Conservation (phyloP, 306 rosid species). For the Delonix regia region DNA sequence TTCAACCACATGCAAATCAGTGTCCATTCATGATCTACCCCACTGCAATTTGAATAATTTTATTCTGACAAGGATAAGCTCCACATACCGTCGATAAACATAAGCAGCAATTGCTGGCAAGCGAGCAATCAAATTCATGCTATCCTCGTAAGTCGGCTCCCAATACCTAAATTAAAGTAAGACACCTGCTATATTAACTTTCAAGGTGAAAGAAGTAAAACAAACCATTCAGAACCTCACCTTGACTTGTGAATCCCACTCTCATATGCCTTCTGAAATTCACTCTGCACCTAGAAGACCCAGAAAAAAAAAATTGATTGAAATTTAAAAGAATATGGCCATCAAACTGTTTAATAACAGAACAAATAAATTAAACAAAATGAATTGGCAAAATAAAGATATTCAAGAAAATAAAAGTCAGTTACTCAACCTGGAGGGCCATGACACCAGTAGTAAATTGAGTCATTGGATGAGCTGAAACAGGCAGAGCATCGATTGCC, state of each 20-base stretch:
- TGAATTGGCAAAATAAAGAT: background rate
- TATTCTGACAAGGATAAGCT: constrained; percentile 15
- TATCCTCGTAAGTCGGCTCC: constrained; percentile 97
- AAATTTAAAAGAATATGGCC: constrained; percentile 28
- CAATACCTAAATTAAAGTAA: constrained; percentile 66
- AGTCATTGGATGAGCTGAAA: constrained; percentile 91
- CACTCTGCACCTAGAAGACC: constrained; percentile 81
- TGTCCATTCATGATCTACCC: constrained; percentile 17
- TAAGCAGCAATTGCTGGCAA: constrained; percentile 87
- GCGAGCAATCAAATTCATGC: constrained; percentile 83
- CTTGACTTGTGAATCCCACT: constrained; percentile 76
- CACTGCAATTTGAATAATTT: constrained; percentile 2
- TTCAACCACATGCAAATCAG: constrained; percentile 13
- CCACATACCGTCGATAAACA: constrained; percentile 76
- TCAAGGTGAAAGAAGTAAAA: constrained; percentile 23
- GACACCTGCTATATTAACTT: constrained; percentile 31
- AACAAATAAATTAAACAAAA: background rate
- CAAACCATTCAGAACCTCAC: constrained; percentile 43
- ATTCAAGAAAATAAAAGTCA: constrained; percentile 22
- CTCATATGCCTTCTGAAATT: constrained; percentile 87
- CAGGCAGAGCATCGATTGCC: constrained; percentile 88
- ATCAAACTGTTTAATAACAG: constrained; percentile 10
- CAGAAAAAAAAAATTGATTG: constrained; percentile 22
- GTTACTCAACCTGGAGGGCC: constrained; percentile 86
- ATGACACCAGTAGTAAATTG: constrained; percentile 89